Percentiles rank a stretch among this genome's conserved stretches.
Evolutionary conservation across 805 yeast species (phyloP).

Genomic region (Saccharomycopsis oosterbeekiorum): DNA sequence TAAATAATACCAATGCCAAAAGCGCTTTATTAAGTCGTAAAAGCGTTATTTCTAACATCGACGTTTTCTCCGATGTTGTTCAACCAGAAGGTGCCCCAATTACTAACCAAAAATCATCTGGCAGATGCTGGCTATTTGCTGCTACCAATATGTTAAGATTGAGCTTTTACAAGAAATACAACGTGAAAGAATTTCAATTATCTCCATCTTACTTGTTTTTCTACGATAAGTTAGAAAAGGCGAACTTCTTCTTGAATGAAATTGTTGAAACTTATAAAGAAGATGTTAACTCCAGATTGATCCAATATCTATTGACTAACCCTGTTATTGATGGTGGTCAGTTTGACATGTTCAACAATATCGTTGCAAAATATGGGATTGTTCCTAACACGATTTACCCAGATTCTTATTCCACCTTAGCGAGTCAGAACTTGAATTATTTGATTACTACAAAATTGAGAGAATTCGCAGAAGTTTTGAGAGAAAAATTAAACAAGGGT

Average conservation of each 20-base stretch:
- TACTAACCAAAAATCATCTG: conserved; percentile 65
- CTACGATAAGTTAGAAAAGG: conserved; percentile 79
- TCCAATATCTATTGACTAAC: conserved; percentile 51
- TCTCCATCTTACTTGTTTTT: conserved; percentile 74
- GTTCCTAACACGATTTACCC: conserved; percentile 69
- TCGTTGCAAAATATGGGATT: conserved; percentile 70
- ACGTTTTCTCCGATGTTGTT: conserved; percentile 34
- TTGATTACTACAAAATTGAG: conserved; percentile 60
- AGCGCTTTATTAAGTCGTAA: conserved; percentile 31
- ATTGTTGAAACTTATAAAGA: conserved; percentile 58
- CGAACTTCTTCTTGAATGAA: conserved; percentile 71
- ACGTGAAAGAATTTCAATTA: conserved; percentile 59
- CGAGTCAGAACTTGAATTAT: conserved; percentile 43
- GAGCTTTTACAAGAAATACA: conserved; percentile 48
- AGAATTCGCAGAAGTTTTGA: conserved; percentile 64
- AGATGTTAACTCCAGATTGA: conserved; percentile 58
- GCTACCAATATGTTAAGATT: conserved; percentile 65
- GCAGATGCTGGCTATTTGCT: conserved; percentile 88
- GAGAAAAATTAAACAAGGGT: conserved; percentile 35
- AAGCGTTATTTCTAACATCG: conserved; percentile 24
- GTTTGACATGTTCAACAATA: conserved; percentile 70
- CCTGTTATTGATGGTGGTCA: conserved; percentile 85
- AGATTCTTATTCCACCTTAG: conserved; percentile 49
- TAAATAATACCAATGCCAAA: conserved; percentile 25
- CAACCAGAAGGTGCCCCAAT: conserved; percentile 51